Evolutionary conservation across 441 rosid species (phyloP).

Genomic region (Populus trichocarpa): DNA sequence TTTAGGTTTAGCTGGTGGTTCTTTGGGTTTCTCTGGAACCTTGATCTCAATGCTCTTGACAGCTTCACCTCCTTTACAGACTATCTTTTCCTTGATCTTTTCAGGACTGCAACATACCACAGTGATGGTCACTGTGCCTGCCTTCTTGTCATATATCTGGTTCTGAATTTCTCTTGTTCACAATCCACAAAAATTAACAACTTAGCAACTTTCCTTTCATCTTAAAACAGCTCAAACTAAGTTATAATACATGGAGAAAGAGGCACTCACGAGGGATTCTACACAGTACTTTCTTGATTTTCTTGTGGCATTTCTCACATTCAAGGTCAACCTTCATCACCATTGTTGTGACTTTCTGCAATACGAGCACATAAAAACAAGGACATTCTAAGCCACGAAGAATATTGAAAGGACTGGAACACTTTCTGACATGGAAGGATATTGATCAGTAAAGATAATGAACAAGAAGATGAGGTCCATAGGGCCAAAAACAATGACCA

Average conservation of each 20-base stretch:
- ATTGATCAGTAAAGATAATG: background rate
- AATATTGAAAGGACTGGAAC: background rate
- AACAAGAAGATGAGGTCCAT: background rate
- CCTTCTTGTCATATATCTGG: constrained; percentile 58
- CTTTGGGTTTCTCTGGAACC: constrained; percentile 8
- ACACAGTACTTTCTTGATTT: constrained; percentile 72
- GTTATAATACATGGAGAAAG: rapidly evolving
- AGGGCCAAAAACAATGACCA: background rate
- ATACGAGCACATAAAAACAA: background rate
- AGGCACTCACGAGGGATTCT: constrained; percentile 62
- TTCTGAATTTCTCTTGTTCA: constrained; percentile 68
- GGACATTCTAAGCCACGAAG: background rate
- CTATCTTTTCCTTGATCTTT: constrained; percentile 53
- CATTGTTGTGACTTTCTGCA: constrained; percentile 46
- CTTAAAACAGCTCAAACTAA: background rate
- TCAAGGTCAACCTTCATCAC: constrained; percentile 59
- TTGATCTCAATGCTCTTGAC: constrained; percentile 57
- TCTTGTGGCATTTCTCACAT: constrained; percentile 56
- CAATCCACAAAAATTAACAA: constrained; percentile 20
- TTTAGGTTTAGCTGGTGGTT: too few relatives aligned
- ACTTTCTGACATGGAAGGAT: background rate
- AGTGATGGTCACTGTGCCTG: constrained; percentile 53
- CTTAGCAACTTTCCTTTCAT: constrained; percentile 34
- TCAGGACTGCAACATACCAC: constrained; percentile 77
- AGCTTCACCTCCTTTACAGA: constrained; percentile 50